Evolutionary conservation across 805 yeast genomes (phyloP), one percentile per base, ranked within the genome.

Genomic region (Lachancea lanzarotensis): DNA sequence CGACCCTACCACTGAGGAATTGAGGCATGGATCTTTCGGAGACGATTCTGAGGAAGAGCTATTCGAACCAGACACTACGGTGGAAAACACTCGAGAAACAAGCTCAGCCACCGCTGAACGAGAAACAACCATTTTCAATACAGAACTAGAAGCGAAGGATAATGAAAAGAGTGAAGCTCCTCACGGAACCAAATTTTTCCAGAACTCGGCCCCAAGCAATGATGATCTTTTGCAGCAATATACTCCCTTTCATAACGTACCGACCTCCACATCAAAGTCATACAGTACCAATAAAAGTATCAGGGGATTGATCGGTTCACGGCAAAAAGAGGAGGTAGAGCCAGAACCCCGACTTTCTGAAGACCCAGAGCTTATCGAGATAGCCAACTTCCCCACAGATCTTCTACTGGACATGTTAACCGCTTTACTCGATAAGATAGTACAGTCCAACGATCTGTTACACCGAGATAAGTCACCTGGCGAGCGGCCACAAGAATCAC

Each of bases 371-470:
- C 49, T 45, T 30, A 44, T 62, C 42, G 68, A 88, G 58, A 85
- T 91, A 38, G 89, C 88, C 10, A 83, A 82, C 35, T 86, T 81
- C 59, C 90, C 95, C 1, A 88, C 86, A 1, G 79, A 81, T 47
- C 91, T 85, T 51, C 73, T 93, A 22, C 72, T 93, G 36, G 64
- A 80, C 37, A 91, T 93, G 97, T 73, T 91, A 42, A 79, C 96
- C 17, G 82, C 95, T 7, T 70, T 91, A 43, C 69, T 91, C 43
- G 88, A 88, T 52, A 86, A 85, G 60, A 89, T 93, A 39, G 83
- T 91, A 32, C 91, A 85, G 56, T 89, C 95, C 11, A 93, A 91
- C 66, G 98, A 91, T 64, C 72, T 79, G 41, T 68, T 87, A 30
- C 40, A 33, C 29, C 38, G 37, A 15, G 42, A 43, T 16, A 29